phyloP scores from a whole-genome alignment of 108 stramenopile species.

The Nannochloropsis salina region DNA sequence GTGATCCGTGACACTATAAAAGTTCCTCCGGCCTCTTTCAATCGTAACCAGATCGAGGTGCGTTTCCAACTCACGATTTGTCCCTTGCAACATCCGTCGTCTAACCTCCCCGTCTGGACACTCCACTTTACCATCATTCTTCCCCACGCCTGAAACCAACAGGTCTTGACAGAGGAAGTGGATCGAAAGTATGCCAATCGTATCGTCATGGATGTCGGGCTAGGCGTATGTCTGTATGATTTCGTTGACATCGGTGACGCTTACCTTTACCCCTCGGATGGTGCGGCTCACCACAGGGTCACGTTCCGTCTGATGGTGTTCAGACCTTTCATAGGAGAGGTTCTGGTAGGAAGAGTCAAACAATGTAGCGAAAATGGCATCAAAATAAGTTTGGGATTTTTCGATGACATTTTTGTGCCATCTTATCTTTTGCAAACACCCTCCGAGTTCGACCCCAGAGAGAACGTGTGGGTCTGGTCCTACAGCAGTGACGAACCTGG shows the following conservation, averaged over 20 bases:
- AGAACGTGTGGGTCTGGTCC: constrained; percentile 26
- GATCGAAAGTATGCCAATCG: constrained; percentile 32
- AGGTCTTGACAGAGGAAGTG: constrained; percentile 39
- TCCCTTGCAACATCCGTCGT: not conserved
- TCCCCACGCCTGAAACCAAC: not conserved
- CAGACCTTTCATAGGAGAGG: constrained; percentile 81
- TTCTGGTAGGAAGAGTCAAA: constrained; percentile 63
- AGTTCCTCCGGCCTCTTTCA: constrained; percentile 22
- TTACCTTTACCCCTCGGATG: constrained; percentile 32
- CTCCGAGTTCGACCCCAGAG: constrained; percentile 14
- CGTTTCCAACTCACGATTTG: not conserved
- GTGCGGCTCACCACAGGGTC: constrained; percentile 13
- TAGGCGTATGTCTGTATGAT: constrained; percentile 31
- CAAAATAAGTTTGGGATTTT: constrained; percentile 70
- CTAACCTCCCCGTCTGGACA: not conserved
- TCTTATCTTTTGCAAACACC: constrained; percentile 57
- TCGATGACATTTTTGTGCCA: constrained; percentile 74
- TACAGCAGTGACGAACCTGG: constrained; percentile 18
- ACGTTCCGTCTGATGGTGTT: constrained; percentile 70
- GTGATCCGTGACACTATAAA: constrained; percentile 24
- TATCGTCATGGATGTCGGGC: constrained; percentile 25
- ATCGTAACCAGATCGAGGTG: constrained; percentile 29
- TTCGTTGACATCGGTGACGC: constrained; percentile 33
- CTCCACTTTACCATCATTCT: not conserved
- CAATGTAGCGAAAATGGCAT: constrained; percentile 67